Base-by-base conservation (phyloP, 2,329 filamentous ascomycete species). In the Corynespora cassiicola region DNA sequence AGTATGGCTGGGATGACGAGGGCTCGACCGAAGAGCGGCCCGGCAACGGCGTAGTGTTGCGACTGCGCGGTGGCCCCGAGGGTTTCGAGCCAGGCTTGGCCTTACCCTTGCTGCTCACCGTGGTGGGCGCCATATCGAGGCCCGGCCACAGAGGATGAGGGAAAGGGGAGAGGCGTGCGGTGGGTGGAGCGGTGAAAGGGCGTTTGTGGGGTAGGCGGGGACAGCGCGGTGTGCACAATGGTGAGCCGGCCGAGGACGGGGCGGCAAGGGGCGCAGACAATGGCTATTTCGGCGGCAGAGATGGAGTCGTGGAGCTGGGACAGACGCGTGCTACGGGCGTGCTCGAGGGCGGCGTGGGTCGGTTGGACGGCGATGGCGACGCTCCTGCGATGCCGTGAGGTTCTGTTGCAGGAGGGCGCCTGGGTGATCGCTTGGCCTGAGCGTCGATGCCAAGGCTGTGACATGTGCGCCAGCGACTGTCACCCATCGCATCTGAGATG, bases 41-140 rank as follows among this genome's bases (percentile, higher is more conserved):
- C 67, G 81, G 78, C 58, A 81, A 79, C 22, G 88, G 88, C 11
- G 88, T 92, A 22, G 86, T 88, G 68, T 90, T 91, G 61, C 88
- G 85, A 63, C 86, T 90, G 46, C 82, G 77, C 11, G 62, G 59
- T 11, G 56, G 41, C 31, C 50, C 58, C 8, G 54, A 49, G 15
- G 55, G 50, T 47, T 63, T 66, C 7, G 56, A 57, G 29, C 52
- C 50, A 2, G 55, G 58, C 48, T 75, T 81, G 41, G 74, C 75
- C 71, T 88, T 88, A 73, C 56, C 66, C 46, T 70, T 71, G 54
- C 60, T 63, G 48, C 64, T 63, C 36, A 65, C 57, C 36, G 47
- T 32, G 2, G 54, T 39, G 27, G 61, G 58, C n/a, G 66, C 59
- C 63, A 69, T 69, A 9, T 22, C 23, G 36, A 36, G 25, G 42